A percentile compares a stretch with the other conserved stretches of the same genome.
Conservation (phyloP, 169 alveolate genomes). For the Perkinsus olseni region DNA sequence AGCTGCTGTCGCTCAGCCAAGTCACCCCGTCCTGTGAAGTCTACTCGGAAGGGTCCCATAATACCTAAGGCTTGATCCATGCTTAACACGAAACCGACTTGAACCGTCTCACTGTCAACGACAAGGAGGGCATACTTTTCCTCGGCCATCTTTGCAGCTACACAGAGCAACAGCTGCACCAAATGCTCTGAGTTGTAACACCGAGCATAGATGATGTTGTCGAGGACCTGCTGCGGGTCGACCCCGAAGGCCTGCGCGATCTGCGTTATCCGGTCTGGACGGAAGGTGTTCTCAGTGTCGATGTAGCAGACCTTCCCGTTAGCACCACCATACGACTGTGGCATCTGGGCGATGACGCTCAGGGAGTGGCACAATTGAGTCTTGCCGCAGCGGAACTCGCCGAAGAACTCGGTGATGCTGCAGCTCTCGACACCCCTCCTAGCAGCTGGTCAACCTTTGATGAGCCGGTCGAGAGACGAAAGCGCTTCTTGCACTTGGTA, state of each 20-base stretch:
- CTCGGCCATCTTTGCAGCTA: conserved; percentile 72
- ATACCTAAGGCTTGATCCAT: conserved; percentile 33
- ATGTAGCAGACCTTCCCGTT: conserved; percentile 93
- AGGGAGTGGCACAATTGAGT: conserved; percentile 95
- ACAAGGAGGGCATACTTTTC: conserved; percentile 89
- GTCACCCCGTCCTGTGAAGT: conserved; percentile 90
- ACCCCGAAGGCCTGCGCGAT: conserved; percentile 94
- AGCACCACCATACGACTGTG: conserved; percentile 82
- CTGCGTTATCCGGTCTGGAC: conserved; percentile 95
- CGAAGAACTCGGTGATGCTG: conserved; percentile 93
- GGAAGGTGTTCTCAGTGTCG: conserved; percentile 99
- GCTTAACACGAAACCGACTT: conserved; percentile 51
- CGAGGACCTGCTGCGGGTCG: conserved; percentile 89
- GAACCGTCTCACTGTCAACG: conserved; percentile 92
- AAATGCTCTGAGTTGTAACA: conserved; percentile 96
- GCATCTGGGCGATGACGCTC: conserved; percentile 85
- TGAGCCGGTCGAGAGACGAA: conserved; percentile 90
- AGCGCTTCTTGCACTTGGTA: conserved; percentile 65
- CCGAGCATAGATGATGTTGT: conserved; percentile 93
- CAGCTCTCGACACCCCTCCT: conserved; percentile 95
- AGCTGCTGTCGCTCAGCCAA: conserved; percentile 95
- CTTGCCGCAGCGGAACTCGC: conserved; percentile 96
- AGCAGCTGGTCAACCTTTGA: conserved; percentile 82
- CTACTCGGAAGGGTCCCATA: conserved; percentile 76
- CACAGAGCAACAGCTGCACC: conserved; percentile 78